A percentile compares a stretch with the other conserved stretches of the same genome.
These are phyloP conservation scores for Penicillium sp. DNA, from an alignment of 2,329 filamentous ascomycete species.

Conservation along the genomic window DNA sequence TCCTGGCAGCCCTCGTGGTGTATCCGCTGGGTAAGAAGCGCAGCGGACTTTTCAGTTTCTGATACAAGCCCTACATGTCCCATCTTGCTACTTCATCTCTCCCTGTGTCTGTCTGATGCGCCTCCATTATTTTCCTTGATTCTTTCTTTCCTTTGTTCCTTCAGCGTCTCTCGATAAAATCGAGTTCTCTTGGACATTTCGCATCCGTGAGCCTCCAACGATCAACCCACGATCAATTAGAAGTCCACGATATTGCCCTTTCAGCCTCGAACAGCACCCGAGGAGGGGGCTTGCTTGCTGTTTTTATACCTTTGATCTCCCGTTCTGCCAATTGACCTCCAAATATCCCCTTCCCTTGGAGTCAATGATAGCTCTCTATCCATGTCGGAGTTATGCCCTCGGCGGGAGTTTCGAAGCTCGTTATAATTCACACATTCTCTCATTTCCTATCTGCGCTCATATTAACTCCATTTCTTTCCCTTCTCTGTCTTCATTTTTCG, in stretches of 20 bases:
- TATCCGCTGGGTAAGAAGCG: slow-evolving; percentile 49
- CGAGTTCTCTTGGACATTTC: slow-evolving; percentile 5
- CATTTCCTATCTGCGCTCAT: neutral
- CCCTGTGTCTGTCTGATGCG: neutral
- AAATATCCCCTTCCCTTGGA: neutral
- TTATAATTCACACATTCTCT: neutral
- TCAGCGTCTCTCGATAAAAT: neutral
- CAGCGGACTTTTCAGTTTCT: slow-evolving; percentile 48
- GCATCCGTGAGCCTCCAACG: neutral
- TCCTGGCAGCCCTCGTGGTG: slow-evolving; percentile 47
- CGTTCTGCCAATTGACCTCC: neutral
- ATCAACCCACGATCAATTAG: neutral
- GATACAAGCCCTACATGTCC: neutral
- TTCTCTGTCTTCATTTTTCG: slow-evolving; percentile 1
- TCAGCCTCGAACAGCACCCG: slow-evolving; percentile 3
- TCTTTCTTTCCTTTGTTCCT: neutral
- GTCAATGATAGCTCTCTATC: neutral
- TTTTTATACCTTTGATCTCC: neutral
- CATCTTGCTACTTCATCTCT: neutral
- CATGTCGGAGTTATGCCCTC: neutral
- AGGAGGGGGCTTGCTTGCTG: slow-evolving; percentile 10
- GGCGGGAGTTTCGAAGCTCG: neutral
- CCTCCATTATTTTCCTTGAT: neutral
- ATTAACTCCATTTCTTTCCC: neutral
- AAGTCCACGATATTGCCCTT: neutral